Evolutionary conservation across 805 yeast genomes (phyloP).

Genomic region (Cyberlindnera suaveolens): DNA sequence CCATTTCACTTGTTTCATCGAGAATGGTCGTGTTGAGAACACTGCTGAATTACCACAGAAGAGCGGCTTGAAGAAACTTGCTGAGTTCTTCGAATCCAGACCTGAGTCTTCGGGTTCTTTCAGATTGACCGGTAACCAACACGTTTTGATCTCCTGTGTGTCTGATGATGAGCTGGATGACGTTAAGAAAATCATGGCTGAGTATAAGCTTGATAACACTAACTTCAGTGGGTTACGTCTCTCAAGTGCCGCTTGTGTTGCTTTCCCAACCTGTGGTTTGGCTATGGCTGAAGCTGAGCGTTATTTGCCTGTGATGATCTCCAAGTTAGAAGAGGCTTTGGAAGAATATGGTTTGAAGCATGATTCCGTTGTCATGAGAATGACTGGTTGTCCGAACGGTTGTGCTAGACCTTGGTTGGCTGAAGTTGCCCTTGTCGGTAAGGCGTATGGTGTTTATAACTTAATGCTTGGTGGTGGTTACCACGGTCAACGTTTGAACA

Average conservation of each 20-base stretch:
- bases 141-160: slow-evolving; percentile 69
- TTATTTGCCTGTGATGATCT: slow-evolving; percentile 68
- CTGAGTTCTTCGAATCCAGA: slow-evolving; percentile 48
- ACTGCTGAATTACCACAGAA: slow-evolving; percentile 87
- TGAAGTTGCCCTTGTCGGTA: slow-evolving; percentile 92
- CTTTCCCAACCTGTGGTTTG: slow-evolving; percentile 96
- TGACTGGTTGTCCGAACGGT: slow-evolving; percentile 99
- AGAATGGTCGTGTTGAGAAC: slow-evolving; percentile 94
- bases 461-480: slow-evolving; percentile 95
- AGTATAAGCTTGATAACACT: slow-evolving; percentile 80
- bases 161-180: slow-evolving; percentile 58
- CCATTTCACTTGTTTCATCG: slow-evolving; percentile 91
- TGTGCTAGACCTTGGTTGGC: slow-evolving; percentile 99
- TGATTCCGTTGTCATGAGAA: slow-evolving; percentile 92
- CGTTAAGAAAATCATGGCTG: slow-evolving; percentile 57
- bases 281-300: slow-evolving; percentile 99
- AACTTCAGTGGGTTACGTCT: slow-evolving; percentile 78
- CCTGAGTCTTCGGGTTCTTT: slow-evolving; percentile 69
- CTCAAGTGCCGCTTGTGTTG: slow-evolving; percentile 95
- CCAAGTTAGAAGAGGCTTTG: slow-evolving; percentile 76
- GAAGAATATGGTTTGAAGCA: slow-evolving; percentile 92
- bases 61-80: slow-evolving; percentile 76
- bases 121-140: slow-evolving; percentile 95
- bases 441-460: slow-evolving; percentile 90
- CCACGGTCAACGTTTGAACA: slow-evolving; percentile 88